phyloP scores from a whole-genome alignment of 148 eudicot species.

The Amaranthus hypochondriacus region DNA sequence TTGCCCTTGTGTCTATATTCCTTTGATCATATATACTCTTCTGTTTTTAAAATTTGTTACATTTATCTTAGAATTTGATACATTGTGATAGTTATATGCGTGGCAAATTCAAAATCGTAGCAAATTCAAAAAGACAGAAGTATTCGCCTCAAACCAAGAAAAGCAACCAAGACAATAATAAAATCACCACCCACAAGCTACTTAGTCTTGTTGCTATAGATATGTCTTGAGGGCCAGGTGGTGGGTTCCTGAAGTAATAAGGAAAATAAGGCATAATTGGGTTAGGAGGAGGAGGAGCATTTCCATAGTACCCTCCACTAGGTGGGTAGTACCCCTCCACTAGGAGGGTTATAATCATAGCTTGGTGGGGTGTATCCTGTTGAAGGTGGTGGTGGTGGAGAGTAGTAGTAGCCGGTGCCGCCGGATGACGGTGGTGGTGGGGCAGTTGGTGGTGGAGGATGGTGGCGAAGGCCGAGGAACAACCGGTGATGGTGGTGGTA shows the following conservation, averaged over 20 bases:
- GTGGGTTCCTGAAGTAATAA: constrained; percentile 24
- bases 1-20: too few species aligned
- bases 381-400: constrained; percentile 25
- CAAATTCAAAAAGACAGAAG: too few species aligned
- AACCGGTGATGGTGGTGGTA: constrained; percentile 8
- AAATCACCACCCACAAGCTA: background rate
- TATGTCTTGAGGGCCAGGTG: constrained; percentile 12
- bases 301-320: constrained; percentile 11
- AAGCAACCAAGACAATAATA: constrained; percentile 10
- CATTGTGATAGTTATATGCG: too few species aligned
- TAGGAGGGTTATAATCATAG: constrained; percentile 25
- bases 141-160: background rate
- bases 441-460: constrained; percentile 24
- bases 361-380: constrained; percentile 19
- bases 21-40: too few species aligned
- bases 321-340: background rate
- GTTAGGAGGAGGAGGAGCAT: constrained; percentile 33
- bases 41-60: too few species aligned
- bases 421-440: constrained; percentile 23
- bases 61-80: too few species aligned
- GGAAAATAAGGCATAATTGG: constrained; percentile 33
- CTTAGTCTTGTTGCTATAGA: constrained; percentile 17
- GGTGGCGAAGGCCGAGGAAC: constrained; percentile 19
- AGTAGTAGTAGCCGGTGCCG: constrained; percentile 12
- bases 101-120: too few species aligned